phyloP scores from a whole-genome alignment of 164 flowering plant species.

The Malania oleifera region DNA sequence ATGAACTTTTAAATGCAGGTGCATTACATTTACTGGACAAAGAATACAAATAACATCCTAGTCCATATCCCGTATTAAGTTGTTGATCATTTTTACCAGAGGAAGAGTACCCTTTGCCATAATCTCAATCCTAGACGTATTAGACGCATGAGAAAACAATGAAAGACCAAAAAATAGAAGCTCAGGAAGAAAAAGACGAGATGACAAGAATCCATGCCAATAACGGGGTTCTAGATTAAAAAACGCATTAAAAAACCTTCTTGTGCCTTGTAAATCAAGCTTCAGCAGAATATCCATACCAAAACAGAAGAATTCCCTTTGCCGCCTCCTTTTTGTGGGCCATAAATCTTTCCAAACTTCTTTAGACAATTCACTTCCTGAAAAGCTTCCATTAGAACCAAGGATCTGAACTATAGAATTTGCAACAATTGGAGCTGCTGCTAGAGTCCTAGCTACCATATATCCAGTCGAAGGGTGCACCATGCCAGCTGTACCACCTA shows the following conservation, averaged over 20 bases:
- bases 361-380: conserved; percentile 56
- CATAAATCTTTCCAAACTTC: conserved; percentile 82
- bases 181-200: conserved; percentile 79
- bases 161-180: conserved; percentile 78
- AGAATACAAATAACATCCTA: conserved; percentile 15
- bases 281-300: conserved; percentile 93
- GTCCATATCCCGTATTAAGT: conserved; percentile 60
- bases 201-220: conserved; percentile 96
- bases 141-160: conserved; percentile 79
- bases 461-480: conserved; percentile 97
- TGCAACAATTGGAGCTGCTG: conserved; percentile 86
- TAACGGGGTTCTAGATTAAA: conserved; percentile 81
- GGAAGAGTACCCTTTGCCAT: conserved; percentile 91
- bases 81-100: conserved; percentile 66
- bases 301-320: conserved; percentile 90
- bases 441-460: conserved; percentile 92
- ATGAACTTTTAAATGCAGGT: not conserved
- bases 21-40: conserved; percentile 8
- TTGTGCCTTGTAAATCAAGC: conserved; percentile 73
- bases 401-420: conserved; percentile 60
- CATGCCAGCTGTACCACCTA: conserved; percentile 97
- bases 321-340: conserved; percentile 83
- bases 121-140: conserved; percentile 77
- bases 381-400: conserved; percentile 32
- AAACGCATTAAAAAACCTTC: conserved; percentile 87